Base-by-base conservation (phyloP, 352 stramenopile genomes). In the Thalassiosira mediterranea region DNA sequence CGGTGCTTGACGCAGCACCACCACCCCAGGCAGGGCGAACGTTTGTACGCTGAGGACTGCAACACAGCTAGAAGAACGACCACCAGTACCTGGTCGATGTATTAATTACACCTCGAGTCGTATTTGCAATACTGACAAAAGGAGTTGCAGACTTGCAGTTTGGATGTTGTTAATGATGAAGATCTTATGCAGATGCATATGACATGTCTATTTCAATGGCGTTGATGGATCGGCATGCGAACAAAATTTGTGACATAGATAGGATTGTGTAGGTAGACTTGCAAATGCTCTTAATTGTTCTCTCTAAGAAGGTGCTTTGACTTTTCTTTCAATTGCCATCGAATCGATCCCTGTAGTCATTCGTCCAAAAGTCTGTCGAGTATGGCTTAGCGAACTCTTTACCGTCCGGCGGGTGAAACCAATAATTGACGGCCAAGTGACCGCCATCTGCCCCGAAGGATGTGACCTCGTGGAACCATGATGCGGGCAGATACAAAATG, bases 401-500 rank as follows among this genome's bases (percentile, higher is more conserved):
- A 10, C 47, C 66, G 76, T 89, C 81, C 4, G 86, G 86, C 48
- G 86, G 86, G 81, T 92, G 86, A 66, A 76, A 90, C 88, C 88
- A 94, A 53, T 93, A 94, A 69, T 94, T 94, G 13, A 95, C 64
- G 19, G 66, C 71, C 13, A 83, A 19, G 56, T 83, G 54, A 15
- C 31, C 62, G 47, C 68, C 49, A 7, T 38, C 37, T 15, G 21
- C 34, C 59, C 67, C 70, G 46, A 74, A 86, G 0, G 95, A 98
- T 62, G 93, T 93, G 7, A 98, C 97, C 70, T 98, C 95, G 77
- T 99, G 97, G 79, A 99, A 98, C 96, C 96, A 99, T 5, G 94
- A 96, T 11, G 96, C 95, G 34, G 97, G 97, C 19, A 99, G 86
- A 67, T 97, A 99, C 10, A 99, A 83, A 84, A 98, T 97, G 48